phyloP scores from a whole-genome alignment of 2,329 filamentous ascomycete genomes.

The Hyphodiscus sp. region DNA sequence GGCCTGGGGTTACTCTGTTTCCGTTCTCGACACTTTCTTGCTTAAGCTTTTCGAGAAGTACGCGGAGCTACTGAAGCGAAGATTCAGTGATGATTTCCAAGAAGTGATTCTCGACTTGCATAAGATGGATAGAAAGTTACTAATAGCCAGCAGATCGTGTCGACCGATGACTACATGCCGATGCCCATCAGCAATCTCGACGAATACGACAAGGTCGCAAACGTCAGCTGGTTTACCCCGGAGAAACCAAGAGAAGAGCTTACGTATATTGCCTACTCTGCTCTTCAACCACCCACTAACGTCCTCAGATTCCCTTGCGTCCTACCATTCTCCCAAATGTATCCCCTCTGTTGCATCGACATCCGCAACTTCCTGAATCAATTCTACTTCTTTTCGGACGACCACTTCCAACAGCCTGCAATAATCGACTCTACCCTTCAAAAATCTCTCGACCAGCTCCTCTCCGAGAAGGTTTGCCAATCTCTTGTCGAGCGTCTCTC shows the following conservation, averaged over 20 bases:
- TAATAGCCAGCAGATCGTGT: constrained; percentile 48
- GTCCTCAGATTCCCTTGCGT: constrained; percentile 74
- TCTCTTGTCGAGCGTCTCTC: constrained; percentile 80
- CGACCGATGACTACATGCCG: constrained; percentile 99
- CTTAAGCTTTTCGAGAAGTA: constrained; percentile 87
- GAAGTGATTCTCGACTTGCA: constrained; percentile 49
- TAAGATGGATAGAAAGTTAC: background rate
- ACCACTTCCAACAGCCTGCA: constrained; percentile 86
- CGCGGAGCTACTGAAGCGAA: constrained; percentile 78
- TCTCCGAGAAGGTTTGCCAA: constrained; percentile 86
- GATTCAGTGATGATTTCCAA: constrained; percentile 93
- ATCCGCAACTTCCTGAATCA: constrained; percentile 97
- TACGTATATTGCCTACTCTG: constrained; percentile 44
- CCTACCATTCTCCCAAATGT: constrained; percentile 98
- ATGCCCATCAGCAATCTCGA: constrained; percentile 90
- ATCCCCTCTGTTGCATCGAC: constrained; percentile 95
- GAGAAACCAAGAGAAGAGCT: constrained; percentile 72
- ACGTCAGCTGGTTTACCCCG: constrained; percentile 91
- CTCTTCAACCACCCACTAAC: constrained; percentile 3
- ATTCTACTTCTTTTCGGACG: constrained; percentile 95
- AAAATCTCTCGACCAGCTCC: constrained; percentile 88
- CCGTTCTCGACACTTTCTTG: constrained; percentile 74
- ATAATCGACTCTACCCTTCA: constrained; percentile 88
- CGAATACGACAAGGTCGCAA: constrained; percentile 93
- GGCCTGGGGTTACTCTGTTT: constrained; percentile 86